Evolutionary conservation across 768 basidiomycete genomes (phyloP).

Genomic region (Trametes maxima): DNA sequence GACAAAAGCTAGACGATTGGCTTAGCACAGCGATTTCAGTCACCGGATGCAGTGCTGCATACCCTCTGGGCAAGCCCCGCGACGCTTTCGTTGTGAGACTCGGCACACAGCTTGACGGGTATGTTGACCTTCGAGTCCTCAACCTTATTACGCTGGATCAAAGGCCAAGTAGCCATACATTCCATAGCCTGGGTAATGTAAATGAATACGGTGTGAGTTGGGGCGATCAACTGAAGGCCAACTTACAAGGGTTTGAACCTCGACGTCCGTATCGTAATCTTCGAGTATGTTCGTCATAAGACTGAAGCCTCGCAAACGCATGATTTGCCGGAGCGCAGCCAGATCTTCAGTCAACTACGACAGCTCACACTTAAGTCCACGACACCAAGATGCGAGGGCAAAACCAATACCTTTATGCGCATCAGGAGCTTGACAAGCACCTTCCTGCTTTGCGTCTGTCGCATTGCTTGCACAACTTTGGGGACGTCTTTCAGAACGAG

Average conservation of each 20-base stretch:
- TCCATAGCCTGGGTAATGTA: constrained; percentile 52
- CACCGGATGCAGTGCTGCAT: constrained; percentile 11
- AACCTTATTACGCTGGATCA: constrained; percentile 87
- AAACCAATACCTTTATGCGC: constrained; percentile 68
- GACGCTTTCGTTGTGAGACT: constrained; percentile 58
- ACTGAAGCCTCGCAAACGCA: constrained; percentile 92
- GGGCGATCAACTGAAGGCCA: neutral
- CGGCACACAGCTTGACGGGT: constrained; percentile 57
- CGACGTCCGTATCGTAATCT: constrained; percentile 70
- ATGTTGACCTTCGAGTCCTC: constrained; percentile 71
- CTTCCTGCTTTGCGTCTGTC: constrained; percentile 82
- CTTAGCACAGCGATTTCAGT: neutral
- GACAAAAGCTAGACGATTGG: constrained; percentile 58
- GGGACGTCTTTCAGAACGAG: constrained; percentile 80
- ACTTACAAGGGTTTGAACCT: constrained; percentile 71
- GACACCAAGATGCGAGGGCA: neutral
- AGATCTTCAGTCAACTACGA: constrained; percentile 82
- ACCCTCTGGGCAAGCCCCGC: constrained; percentile 67
- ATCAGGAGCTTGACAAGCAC: constrained; percentile 82
- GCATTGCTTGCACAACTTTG: constrained; percentile 88
- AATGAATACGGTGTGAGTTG: neutral
- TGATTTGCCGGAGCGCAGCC: constrained; percentile 75
- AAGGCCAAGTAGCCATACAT: constrained; percentile 76
- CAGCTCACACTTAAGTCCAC: neutral
- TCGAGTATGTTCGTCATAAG: constrained; percentile 88